Evolutionary conservation across 495 filamentous ascomycete species (phyloP), one percentile per base, ranked within the genome.

Genomic region (Aspergillus homomorphus): DNA sequence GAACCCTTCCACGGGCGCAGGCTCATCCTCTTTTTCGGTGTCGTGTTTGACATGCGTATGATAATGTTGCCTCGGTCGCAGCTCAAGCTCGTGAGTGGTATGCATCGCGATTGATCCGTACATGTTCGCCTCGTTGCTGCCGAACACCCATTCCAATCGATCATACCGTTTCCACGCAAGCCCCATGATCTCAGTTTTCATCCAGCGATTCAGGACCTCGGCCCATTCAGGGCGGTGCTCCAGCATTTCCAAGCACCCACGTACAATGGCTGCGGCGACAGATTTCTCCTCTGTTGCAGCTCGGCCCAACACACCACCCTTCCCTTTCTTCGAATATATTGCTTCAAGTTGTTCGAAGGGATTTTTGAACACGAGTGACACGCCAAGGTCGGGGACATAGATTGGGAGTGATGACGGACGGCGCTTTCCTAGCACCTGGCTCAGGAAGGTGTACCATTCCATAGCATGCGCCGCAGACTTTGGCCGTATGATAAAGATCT

Each of bases 101-200:
- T 84, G 75, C 87, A 91, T 90, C 21, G 83, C 88, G 15, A 91
- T 81, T 0, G 86, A 82, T 4, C 88, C 88, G 62, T 89, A 88
- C 87, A 91, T 90, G 45, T 82, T 84, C 57, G 84, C 78, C 66
- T 90, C 87, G 51, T 88, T 86, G 5, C 71, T 74, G 18, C 88
- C 88, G 69, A 87, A 80, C 7, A 91, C 71, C 88, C 88, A 91
- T 68, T 91, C 88, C 9, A 91, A 72, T 15, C 88, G 80, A 63
- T 91, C 88, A 63, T 90, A 91, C 33, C 88, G 78, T 64, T 86
- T 88, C 88, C 88, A 91, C 16, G 86, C 88, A 52, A 91, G 75
- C 2, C 88, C 88, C 73, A 91, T 85, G 26, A 80, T 83, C 56
- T 87, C 80, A 28, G 81, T 69, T 44, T 77, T 78, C 18, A 80